Evolutionary conservation across 768 basidiomycete genomes (phyloP).

Genomic region (Podaxis sp.): DNA sequence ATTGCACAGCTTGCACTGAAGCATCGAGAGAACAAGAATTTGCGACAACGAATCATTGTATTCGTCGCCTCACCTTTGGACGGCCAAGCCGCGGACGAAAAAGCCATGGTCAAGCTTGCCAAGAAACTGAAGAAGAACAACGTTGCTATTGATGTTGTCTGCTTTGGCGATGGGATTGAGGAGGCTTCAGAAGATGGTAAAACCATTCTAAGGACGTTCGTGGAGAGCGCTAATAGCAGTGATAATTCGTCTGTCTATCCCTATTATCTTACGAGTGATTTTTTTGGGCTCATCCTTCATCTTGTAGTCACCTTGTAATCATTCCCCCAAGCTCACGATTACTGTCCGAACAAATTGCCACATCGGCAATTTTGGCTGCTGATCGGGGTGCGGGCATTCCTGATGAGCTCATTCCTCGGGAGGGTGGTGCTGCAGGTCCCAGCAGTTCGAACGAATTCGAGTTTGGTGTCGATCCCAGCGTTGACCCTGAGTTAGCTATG

Average conservation of each 20-base stretch:
- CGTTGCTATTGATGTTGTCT: slow-evolving; percentile 89
- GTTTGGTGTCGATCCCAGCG: slow-evolving; percentile 90
- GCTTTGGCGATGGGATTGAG: slow-evolving; percentile 88
- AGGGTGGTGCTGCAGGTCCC: slow-evolving; percentile 41
- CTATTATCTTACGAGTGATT: not conserved
- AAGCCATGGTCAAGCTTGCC: slow-evolving; percentile 81
- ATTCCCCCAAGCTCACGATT: slow-evolving; percentile 77
- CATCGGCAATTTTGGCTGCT: slow-evolving; percentile 78
- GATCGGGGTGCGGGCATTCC: slow-evolving; percentile 73
- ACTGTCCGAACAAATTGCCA: slow-evolving; percentile 78
- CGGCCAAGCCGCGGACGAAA: slow-evolving; percentile 68
- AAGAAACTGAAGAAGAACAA: slow-evolving; percentile 99
- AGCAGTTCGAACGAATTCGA: slow-evolving; percentile 63
- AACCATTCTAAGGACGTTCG: slow-evolving; percentile 71
- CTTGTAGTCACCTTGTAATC: slow-evolving; percentile 71
- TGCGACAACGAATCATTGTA: slow-evolving; percentile 92
- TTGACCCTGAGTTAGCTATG: slow-evolving; percentile 97
- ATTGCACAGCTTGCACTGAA: slow-evolving; percentile 96
- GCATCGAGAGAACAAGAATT: slow-evolving; percentile 97
- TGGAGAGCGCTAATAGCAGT: slow-evolving; percentile 75
- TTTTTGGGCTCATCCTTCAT: not conserved
- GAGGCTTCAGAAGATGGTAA: slow-evolving; percentile 58
- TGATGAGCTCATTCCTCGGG: slow-evolving; percentile 51
- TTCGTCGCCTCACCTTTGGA: slow-evolving; percentile 91
- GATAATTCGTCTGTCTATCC: slow-evolving; percentile 78